A percentile compares a stretch with the other conserved stretches of the same genome.
phyloP scores from a whole-genome alignment of 176 grass and related monocot genomes.

The Guadua angustifolia region DNA sequence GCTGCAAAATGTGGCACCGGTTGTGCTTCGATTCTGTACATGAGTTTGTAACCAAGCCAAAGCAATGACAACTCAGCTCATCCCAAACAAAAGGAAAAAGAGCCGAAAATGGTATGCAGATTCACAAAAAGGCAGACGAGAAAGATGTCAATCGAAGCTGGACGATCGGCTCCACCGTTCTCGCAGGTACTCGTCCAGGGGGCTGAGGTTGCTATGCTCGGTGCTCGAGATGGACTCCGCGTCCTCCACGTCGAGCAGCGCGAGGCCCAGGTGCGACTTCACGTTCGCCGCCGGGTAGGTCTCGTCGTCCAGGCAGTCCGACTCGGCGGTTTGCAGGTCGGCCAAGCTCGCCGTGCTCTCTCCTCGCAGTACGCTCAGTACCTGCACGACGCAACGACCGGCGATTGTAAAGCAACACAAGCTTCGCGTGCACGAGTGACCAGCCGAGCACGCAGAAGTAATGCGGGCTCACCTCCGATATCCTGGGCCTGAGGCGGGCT shows the following conservation, averaged over 20 bases:
- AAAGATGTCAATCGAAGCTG: slow-evolving; percentile 72
- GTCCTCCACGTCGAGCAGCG: slow-evolving; percentile 75
- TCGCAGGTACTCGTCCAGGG: slow-evolving; percentile 82
- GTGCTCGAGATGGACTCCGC: slow-evolving; percentile 76
- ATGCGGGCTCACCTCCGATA: slow-evolving; percentile 56
- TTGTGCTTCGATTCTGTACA: slow-evolving; percentile 42
- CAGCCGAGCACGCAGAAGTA: background rate
- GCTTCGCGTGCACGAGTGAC: background rate
- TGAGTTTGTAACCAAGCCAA: slow-evolving; percentile 9
- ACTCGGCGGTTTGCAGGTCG: slow-evolving; percentile 30
- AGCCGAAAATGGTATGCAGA: background rate
- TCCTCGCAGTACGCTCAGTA: slow-evolving; percentile 64
- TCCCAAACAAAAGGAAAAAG: background rate
- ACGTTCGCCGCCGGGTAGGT: slow-evolving; percentile 70
- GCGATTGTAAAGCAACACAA: background rate
- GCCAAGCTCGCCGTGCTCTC: slow-evolving; percentile 39
- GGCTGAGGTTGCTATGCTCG: slow-evolving; percentile 68
- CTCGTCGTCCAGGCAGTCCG: slow-evolving; percentile 77
- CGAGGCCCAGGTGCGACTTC: slow-evolving; percentile 71
- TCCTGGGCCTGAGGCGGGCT: slow-evolving; percentile 71
- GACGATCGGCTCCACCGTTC: slow-evolving; percentile 82
- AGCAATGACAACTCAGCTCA: background rate
- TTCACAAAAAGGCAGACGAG: background rate
- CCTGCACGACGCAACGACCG: slow-evolving; percentile 35
- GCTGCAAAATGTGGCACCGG: slow-evolving; percentile 34